These are phyloP conservation scores for Coniosporium tulheliwenetii DNA, from an alignment of 2,329 filamentous ascomycete species.

Conservation along the genomic window DNA sequence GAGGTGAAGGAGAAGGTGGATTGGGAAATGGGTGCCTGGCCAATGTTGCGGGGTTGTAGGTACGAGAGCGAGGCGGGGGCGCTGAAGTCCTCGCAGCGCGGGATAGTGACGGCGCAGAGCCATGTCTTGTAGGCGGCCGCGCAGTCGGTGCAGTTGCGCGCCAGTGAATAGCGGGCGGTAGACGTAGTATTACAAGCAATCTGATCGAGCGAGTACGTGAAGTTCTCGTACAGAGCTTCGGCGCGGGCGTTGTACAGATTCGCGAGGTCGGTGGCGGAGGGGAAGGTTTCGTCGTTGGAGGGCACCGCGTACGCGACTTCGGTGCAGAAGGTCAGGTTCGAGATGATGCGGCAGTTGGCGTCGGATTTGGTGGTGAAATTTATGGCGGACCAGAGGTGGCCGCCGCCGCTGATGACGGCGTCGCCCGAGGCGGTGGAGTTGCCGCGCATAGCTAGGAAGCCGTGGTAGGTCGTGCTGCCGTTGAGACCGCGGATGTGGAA, in stretches of 20 bases:
- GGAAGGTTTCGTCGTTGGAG: constrained; percentile 50
- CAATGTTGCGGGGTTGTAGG: constrained; percentile 57
- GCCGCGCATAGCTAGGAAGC: constrained; percentile 50
- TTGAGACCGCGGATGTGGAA: constrained; percentile 72
- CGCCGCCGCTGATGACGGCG: constrained; percentile 52
- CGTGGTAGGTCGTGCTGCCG: constrained; percentile 53
- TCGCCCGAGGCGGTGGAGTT: constrained; percentile 37
- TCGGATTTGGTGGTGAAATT: constrained; percentile 65
- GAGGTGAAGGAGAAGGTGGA: not conserved
- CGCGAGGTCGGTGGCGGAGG: constrained; percentile 45
- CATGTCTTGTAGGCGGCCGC: constrained; percentile 73
- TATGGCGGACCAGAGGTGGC: constrained; percentile 55
- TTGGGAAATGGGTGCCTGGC: constrained; percentile 15
- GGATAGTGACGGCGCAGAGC: constrained; percentile 88
- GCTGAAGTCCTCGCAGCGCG: constrained; percentile 76
- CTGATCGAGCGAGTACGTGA: constrained; percentile 68
- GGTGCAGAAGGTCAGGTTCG: constrained; percentile 75
- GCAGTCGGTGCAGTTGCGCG: constrained; percentile 61
- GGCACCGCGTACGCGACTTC: constrained; percentile 86
- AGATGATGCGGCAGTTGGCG: constrained; percentile 72
- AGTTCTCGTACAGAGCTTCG: constrained; percentile 52
- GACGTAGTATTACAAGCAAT: constrained; percentile 66
- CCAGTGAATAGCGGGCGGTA: constrained; percentile 68
- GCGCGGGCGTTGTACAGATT: constrained; percentile 68
- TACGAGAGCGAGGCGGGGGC: constrained; percentile 25